Base-by-base conservation (phyloP, 345 rosid species). In the Angophora floribunda region DNA sequence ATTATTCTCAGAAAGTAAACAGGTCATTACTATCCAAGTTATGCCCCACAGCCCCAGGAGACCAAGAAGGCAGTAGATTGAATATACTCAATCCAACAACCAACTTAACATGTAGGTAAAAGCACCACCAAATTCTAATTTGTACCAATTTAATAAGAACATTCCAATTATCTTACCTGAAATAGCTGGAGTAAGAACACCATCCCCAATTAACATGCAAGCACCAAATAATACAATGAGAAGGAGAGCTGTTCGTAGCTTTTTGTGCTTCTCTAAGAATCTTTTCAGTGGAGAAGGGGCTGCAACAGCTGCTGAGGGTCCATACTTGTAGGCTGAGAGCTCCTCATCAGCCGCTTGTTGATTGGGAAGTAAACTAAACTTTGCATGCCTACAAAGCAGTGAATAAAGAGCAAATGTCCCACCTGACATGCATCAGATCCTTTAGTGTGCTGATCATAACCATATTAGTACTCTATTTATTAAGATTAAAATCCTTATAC, bases 301-400 rank as follows among this genome's bases (percentile, higher is more conserved):
- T 17, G 51, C 88, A 92, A 87, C 49, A 52, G 91, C 93, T 6
- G 90, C 52, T 51, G 95, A 92, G 47, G 95, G 96, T 50, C 93
- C 96, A 91, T 90, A 95, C 87, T 92, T 97, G 92, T 97, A 97
- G 87, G 99, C 51, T 41, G 97, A 95, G 75, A 97, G 98, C 93
- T 97, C 99, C 91, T 96, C 99, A 85, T 97, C 99, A 90, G 98
- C 99, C 63, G 98, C 97, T 93, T 97, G 99, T 91, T 96, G 99
- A 93, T 97, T 97, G 52, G 97, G 97, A 91, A 97, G 99, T 87
- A 97, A 92, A 91, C 95, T 96, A 87, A 97, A 93, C 91, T 94
- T 97, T 4, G 94, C 97, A 92, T 96, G 98, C 91, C 99, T 93
- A 90, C 99, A 97, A 85, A 96, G 97, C 91, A 96, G 91, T 2